These are phyloP conservation scores for Meyerozyma sp. DNA, from an alignment of 1,139 yeast species.

Conservation along the genomic window DNA sequence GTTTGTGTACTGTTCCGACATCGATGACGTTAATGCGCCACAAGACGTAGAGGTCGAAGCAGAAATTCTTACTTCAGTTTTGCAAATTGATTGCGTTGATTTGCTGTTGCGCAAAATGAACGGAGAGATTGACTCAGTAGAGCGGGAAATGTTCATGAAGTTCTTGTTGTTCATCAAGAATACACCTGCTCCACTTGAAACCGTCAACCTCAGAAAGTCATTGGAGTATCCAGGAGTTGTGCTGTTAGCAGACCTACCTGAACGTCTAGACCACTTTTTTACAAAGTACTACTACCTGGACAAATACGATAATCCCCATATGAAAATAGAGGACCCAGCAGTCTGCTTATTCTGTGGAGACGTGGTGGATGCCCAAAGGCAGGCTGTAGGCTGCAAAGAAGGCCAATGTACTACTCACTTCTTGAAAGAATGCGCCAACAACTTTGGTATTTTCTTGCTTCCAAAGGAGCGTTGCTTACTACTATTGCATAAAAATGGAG, in stretches of 20 bases:
- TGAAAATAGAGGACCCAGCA: slow-evolving; percentile 68
- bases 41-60: slow-evolving; percentile 43
- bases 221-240: slow-evolving; percentile 68
- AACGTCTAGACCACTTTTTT: slow-evolving; percentile 66
- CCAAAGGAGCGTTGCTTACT: slow-evolving; percentile 73
- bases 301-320: slow-evolving; percentile 34
- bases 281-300: slow-evolving; percentile 49
- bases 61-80: slow-evolving; percentile 48
- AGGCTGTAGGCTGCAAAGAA: slow-evolving; percentile 42
- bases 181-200: slow-evolving; percentile 5
- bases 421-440: slow-evolving; percentile 59
- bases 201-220: slow-evolving; percentile 11
- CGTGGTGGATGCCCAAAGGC: slow-evolving; percentile 61
- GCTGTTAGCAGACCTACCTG: slow-evolving; percentile 55
- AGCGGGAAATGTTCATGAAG: slow-evolving; percentile 12
- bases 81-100: slow-evolving; percentile 42
- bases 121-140: slow-evolving; percentile 13
- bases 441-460: slow-evolving; percentile 71
- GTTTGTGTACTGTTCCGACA: slow-evolving; percentile 52
- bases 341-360: slow-evolving; percentile 80
- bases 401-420: slow-evolving; percentile 72
- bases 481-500: slow-evolving; percentile 63
- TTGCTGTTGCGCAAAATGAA: slow-evolving; percentile 8
- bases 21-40: slow-evolving; percentile 25
- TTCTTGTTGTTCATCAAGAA: slow-evolving; percentile 7